Base-by-base conservation (phyloP, 768 basidiomycete species). In the Leccinum subtestaceum region DNA sequence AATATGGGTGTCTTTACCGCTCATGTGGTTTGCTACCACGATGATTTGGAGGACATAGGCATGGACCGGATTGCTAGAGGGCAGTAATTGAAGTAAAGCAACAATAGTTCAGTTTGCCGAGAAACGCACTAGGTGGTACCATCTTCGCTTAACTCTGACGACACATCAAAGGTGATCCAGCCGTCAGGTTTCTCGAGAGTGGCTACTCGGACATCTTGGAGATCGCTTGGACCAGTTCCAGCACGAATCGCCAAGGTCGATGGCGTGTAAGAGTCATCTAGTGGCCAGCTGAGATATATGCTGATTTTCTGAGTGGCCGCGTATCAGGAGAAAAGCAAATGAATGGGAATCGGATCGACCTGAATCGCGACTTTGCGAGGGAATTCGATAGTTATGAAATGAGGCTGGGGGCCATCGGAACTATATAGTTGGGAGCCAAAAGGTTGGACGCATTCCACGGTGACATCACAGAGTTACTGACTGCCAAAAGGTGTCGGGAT, bases 401-500 rank as follows among this genome's bases (percentile, higher is more conserved):
- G 96, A 2, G 97, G 97, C 67, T 98, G 97, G 2, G 95, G 93
- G 2, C 97, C 97, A 70, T 98, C 97, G 4, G 89, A 89, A 70
- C 91, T 93, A 62, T 17, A 45, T 55, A 63, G 29, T 29, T 9
- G 19, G 27, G 25, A 21, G 23, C 40, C 40, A 40, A 40, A 38
- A 40, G 17, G 38, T n/a, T 40, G 38, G 15, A 38, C 15, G 0
- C 0, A 12, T 21, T 46, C 12, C 19, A 31, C 15, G 38, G 57
- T 19, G 53, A 25, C 9, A 31, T 31, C 2, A 31, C 9, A 8
- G 27, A 32, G 32, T 32, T 8, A 81, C 93, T 72, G 72, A 98
- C 95, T 98, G 97, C 97, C 97, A 98, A 70, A 98, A 96, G 0
- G 95, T 98, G 43, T 91, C 88, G 31, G 91, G 87, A 68, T 96